Base-by-base conservation (phyloP, 1,284 basidiomycete genomes). In the Mycena citricolor region DNA sequence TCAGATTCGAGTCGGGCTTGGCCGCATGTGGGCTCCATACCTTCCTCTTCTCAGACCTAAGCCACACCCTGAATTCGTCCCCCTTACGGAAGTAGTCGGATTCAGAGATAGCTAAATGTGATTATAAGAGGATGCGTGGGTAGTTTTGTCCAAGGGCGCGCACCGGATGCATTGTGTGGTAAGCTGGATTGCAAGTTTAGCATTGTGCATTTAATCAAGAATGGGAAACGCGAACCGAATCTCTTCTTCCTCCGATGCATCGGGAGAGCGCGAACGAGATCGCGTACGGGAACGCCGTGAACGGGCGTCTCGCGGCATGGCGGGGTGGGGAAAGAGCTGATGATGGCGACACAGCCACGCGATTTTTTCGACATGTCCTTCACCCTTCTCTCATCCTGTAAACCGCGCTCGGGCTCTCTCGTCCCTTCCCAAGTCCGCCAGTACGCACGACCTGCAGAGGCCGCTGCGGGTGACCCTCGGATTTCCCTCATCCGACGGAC, bases 1-100 rank as follows among this genome's bases (percentile, higher is more conserved):
- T 40, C 24, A 32, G 20, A 11, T 29, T n/a, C 13, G 19, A 12
- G 13, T 11, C 11, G 4, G 17, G n/a, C 7, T 24, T 30, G 25
- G 22, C 5, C 16, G 31, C 25, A 34, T 10, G 72, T 19, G 14
- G 40, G 29, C 13, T 12, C 40, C 19, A 31, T 57, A 86, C 86
- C 76, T 85, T 88, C 48, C 69, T 70, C 60, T 86, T 88, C 65
- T 86, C 84, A 30, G 86, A 81, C 60, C 81, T 87, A 48, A 90
- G 68, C 87, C 87, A 90, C 32, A 76, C 61, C 50, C 81, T 73
- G 58, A 90, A 90, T 57, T 90, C 87, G 48, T 80, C 76, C 49
- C 76, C 86, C 63, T 85, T 88, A 54, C 79, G 71, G 64, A 87
- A 90, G 55, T 90, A 90, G 58, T 89, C 86, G 0, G 77, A 72